phyloP scores from a whole-genome alignment of 345 rosid species.

The Firmiana major region DNA sequence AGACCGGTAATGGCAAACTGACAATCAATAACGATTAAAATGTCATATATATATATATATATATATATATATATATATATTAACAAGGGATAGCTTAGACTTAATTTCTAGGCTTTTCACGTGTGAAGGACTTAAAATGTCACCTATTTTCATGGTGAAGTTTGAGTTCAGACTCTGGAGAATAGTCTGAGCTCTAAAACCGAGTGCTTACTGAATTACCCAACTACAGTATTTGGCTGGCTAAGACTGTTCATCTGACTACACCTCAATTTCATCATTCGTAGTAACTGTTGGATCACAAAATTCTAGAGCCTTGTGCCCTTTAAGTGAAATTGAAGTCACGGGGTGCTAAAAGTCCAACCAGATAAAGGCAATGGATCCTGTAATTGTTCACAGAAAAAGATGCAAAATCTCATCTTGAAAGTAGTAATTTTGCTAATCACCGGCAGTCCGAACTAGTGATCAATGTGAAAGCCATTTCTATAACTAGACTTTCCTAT shows the following conservation, averaged over 20 bases:
- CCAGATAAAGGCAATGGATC: not conserved
- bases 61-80: too few relatives aligned
- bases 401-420: not conserved
- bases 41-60: too few relatives aligned
- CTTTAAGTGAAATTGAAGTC: not conserved
- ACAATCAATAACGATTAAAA: too few relatives aligned
- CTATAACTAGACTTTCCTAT: too few relatives aligned
- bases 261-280: not conserved
- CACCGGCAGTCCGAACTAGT: too few relatives aligned
- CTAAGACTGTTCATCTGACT: not conserved
- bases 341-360: not conserved
- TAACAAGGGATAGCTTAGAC: too few relatives aligned
- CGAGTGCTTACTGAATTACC: not conserved
- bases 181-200: slow-evolving; percentile 1
- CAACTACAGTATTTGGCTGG: not conserved
- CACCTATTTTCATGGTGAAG: not conserved
- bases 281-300: not conserved
- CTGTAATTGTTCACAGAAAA: not conserved
- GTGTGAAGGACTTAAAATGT: not conserved
- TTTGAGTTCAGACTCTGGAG: not conserved
- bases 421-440: not conserved
- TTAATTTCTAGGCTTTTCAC: not conserved
- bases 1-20: too few relatives aligned
- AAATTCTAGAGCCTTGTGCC: not conserved
- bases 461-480: too few relatives aligned